Evolutionary conservation across 2,329 filamentous ascomycete genomes (phyloP).

Genomic region (Aspergillus udagawae): DNA sequence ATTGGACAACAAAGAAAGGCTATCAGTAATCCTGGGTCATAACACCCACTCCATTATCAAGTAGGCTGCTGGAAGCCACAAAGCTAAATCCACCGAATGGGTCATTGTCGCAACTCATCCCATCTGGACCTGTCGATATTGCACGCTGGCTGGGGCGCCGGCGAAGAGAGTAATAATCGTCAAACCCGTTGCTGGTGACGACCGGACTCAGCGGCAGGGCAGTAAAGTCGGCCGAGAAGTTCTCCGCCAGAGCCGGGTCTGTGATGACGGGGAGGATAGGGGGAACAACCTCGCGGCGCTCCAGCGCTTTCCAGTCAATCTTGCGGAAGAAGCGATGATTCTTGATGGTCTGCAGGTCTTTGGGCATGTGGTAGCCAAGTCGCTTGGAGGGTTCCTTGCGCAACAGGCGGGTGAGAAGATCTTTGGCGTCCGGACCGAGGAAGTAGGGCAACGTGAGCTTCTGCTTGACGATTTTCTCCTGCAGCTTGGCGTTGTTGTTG

Average conservation of each 20-base stretch:
- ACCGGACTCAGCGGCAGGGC: constrained; percentile 75
- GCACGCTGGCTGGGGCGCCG: constrained; percentile 13
- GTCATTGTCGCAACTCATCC: constrained; percentile 30
- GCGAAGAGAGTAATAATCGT: constrained; percentile 21
- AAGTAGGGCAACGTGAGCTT: constrained; percentile 88
- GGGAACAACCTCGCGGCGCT: constrained; percentile 74
- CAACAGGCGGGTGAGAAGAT: constrained; percentile 81
- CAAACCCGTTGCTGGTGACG: constrained; percentile 32
- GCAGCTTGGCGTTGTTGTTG: constrained; percentile 88
- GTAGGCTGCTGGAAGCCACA: constrained; percentile 45
- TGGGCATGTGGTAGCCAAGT: constrained; percentile 81
- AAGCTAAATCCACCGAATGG: constrained; percentile 49
- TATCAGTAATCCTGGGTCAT: constrained; percentile 23
- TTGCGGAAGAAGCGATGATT: constrained; percentile 94
- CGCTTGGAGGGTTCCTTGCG: constrained; percentile 91
- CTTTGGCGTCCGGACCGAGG: constrained; percentile 85
- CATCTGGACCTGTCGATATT: constrained; percentile 15
- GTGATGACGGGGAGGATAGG: constrained; percentile 93
- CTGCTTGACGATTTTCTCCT: constrained; percentile 92
- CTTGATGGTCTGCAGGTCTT: constrained; percentile 81
- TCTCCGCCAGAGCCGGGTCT: constrained; percentile 92
- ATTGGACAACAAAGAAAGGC: neutral
- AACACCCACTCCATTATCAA: constrained; percentile 37
- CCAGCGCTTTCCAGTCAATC: constrained; percentile 90
- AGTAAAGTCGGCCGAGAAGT: constrained; percentile 92